Conservation (phyloP, 805 yeast species). For the Hyphopichia homilentoma region DNA sequence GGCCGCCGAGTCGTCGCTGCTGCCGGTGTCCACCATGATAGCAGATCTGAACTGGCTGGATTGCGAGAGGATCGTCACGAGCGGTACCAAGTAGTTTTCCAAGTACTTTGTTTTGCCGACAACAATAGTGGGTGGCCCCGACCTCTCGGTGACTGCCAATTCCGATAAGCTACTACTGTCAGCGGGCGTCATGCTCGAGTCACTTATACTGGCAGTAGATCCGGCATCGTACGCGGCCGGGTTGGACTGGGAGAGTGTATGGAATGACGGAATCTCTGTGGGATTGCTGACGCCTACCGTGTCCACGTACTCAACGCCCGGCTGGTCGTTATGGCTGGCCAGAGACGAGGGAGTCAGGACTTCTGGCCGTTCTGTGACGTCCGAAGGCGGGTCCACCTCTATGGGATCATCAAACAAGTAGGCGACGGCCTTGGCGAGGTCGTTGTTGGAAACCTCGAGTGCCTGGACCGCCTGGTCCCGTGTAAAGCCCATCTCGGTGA, state of each 20-base stretch:
- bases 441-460: conserved; percentile 19
- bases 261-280: no score
- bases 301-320: neutral
- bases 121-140: conserved; percentile 16
- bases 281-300: neutral
- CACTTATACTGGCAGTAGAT: no score
- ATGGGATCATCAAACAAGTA: conserved; percentile 34
- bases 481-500: conserved; percentile 39
- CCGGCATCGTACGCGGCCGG: neutral
- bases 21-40: conserved; percentile 9
- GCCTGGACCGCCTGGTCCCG: conserved; percentile 38
- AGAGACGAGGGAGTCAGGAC: neutral
- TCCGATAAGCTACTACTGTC: no score
- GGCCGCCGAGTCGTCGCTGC: neutral
- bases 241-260: neutral
- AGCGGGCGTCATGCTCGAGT: no score
- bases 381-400: conserved; percentile 10
- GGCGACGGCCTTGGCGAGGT: conserved; percentile 24
- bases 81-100: conserved; percentile 26
- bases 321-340: neutral
- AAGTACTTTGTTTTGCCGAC: conserved; percentile 9
- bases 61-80: conserved; percentile 25
- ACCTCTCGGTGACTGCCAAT: neutral
- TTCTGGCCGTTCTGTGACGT: neutral
- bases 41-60: conserved; percentile 14